Base-by-base conservation (phyloP, 2,329 filamentous ascomycete species). In the Incumbomyces delicatus region DNA sequence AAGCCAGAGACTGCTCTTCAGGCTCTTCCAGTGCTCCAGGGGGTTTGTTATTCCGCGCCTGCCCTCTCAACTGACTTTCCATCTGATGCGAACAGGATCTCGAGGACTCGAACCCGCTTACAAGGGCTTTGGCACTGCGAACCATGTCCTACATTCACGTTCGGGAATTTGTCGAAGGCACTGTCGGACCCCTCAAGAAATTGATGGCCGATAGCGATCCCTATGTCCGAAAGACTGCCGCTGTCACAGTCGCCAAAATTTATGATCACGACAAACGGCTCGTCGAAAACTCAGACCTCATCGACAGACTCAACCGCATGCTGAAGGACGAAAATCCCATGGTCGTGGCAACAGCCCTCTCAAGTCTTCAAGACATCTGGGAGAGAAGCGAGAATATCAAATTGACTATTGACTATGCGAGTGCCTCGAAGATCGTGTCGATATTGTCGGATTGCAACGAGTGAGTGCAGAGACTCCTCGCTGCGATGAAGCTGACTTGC, bases 71-170 rank as follows among this genome's bases (percentile, higher is more conserved):
- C 8, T 27, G 4, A 4, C 8, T 8, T 8, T 27, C 22, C 5
- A 27, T 27, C 35, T 50, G 17, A 45, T 32, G 27, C 14, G 17
- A 44, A 53, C 44, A 94, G 83, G 92, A 98, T 63, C 88, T 96
- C 82, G 84, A 90, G 63, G 90, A 96, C 61, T 75, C 77, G 30
- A 98, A 95, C 60, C 92, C 92, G 1, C 74, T 98, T 1, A 89
- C 96, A 35, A 83, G 92, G 61, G 92, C 92, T 4, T 77, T 98
- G 27, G 87, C 92, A 14, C 72, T 98, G 32, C 84, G 92, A 51
- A 98, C 92, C 46, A 92, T 98, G 71, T 95, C 92, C 11, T 98
- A 98, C 63, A 84, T 98, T 54, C 90, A 98, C 63, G 92, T 98
- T 38, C 81, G 85, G 56, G 89, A 98, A 63, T 98, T 94, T 61